A percentile compares a stretch with the other conserved stretches of the same genome.
phyloP scores from a whole-genome alignment of 1,139 yeast genomes.

The Nakaseomyces uthaithaninus region DNA sequence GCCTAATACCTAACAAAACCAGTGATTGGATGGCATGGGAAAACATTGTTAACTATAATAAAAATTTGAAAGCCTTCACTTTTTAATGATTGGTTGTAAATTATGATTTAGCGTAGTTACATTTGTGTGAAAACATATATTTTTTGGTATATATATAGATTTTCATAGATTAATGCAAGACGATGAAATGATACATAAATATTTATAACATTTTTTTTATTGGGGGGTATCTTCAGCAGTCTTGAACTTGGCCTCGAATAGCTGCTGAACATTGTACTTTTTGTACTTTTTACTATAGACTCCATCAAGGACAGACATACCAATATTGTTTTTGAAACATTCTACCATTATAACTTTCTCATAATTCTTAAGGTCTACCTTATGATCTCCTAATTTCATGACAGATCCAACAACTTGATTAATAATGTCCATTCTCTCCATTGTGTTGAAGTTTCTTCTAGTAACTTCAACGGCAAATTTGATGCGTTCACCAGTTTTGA shows the following conservation, averaged over 20 bases:
- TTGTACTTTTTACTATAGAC: constrained; percentile 43
- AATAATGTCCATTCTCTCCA: constrained; percentile 63
- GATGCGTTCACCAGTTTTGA: constrained; percentile 45
- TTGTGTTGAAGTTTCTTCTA: constrained; percentile 66
- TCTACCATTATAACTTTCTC: constrained; percentile 77
- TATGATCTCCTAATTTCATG: constrained; percentile 46
- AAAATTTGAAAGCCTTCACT: constrained; percentile 17
- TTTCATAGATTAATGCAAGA: too few relatives aligned
- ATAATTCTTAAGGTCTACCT: constrained; percentile 71
- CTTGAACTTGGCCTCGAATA: constrained; percentile 41
- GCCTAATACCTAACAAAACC: constrained; percentile 74
- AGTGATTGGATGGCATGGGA: constrained; percentile 96
- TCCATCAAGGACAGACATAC: constrained; percentile 68
- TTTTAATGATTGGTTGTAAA: constrained; percentile 12
- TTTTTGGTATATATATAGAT: too few relatives aligned
- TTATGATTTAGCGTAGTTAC: too few relatives aligned
- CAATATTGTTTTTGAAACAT: constrained; percentile 76
- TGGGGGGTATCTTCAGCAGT: constrained; percentile 17
- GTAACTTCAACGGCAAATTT: constrained; percentile 79
- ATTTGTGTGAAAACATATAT: too few relatives aligned
- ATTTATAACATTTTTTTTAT: too few relatives aligned
- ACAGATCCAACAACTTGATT: constrained; percentile 63
- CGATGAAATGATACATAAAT: too few relatives aligned
- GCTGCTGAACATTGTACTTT: constrained; percentile 53
- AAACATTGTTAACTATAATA: constrained; percentile 31